Evolutionary conservation across 345 rosid species (phyloP).

Genomic region (Rhodamnia rubescens): DNA sequence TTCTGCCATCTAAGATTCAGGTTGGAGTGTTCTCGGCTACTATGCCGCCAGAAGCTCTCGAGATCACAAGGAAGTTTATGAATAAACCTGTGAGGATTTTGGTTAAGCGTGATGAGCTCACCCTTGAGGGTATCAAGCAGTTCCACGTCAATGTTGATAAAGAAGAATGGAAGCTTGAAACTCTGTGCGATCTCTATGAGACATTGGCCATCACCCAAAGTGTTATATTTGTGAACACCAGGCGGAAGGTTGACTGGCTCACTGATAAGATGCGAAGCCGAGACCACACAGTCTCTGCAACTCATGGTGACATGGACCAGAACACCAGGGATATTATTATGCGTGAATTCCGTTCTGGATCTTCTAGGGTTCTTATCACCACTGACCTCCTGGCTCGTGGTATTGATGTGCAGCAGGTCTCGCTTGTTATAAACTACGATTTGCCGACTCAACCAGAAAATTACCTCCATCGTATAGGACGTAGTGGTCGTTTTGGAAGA

Average conservation of each 20-base stretch:
- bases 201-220: conserved; percentile 87
- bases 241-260: conserved; percentile 93
- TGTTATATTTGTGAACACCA: conserved; percentile 83
- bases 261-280: conserved; percentile 78
- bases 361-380: conserved; percentile 43
- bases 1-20: conserved; percentile 70
- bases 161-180: conserved; percentile 89
- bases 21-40: conserved; percentile 93
- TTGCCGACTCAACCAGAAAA: conserved; percentile 44
- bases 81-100: conserved; percentile 83
- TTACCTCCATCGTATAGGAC: conserved; percentile 43
- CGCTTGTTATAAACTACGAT: conserved; percentile 40
- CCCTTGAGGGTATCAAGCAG: conserved; percentile 91
- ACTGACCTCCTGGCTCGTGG: conserved; percentile 43
- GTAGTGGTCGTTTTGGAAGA: conserved; percentile 42
- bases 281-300: conserved; percentile 89
- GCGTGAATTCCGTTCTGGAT: conserved; percentile 42
- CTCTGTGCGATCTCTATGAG: conserved; percentile 79
- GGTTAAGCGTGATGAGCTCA: conserved; percentile 86
- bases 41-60: conserved; percentile 95
- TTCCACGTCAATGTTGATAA: conserved; percentile 71
- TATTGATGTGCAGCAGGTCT: conserved; percentile 47
- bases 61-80: conserved; percentile 90
- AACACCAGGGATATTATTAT: conserved; percentile 42
- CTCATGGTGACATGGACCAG: conserved; percentile 69